phyloP scores from a whole-genome alignment of 1,284 basidiomycete species.

The Ceratobasidium theobromae region DNA sequence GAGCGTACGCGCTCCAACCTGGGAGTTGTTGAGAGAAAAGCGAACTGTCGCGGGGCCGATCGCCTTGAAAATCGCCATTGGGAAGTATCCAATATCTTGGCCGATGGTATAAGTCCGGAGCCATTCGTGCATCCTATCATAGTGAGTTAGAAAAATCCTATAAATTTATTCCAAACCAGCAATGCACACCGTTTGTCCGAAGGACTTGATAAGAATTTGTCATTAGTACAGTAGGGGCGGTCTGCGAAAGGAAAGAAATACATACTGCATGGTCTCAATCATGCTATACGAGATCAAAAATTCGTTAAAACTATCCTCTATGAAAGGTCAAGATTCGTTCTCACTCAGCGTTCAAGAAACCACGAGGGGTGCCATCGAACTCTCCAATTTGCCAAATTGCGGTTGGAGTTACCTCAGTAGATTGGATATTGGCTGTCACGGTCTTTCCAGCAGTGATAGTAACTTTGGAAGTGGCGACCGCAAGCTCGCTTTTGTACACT shows the following conservation, averaged over 20 bases:
- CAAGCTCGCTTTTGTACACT: constrained; percentile 49
- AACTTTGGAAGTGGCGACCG: constrained; percentile 48
- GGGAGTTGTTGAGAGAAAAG: constrained; percentile 4
- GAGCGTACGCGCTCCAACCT: constrained; percentile 9
- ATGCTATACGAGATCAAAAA: constrained; percentile 40
- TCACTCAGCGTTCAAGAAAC: constrained; percentile 52
- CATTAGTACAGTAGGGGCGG: neutral
- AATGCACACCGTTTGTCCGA: neutral
- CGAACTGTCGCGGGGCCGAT: constrained; percentile 18
- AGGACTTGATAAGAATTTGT: neutral
- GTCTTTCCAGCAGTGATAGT: constrained; percentile 48
- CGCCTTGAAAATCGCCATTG: constrained; percentile 48
- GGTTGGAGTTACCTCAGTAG: constrained; percentile 43
- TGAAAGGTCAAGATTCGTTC: constrained; percentile 21
- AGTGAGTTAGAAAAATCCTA: neutral
- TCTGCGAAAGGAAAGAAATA: constrained; percentile 34
- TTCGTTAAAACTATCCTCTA: neutral
- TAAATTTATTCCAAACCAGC: neutral
- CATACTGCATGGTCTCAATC: constrained; percentile 55
- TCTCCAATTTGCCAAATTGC: constrained; percentile 53
- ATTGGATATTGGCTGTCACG: constrained; percentile 41
- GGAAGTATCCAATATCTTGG: constrained; percentile 40
- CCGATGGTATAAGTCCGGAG: constrained; percentile 47
- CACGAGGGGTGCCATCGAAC: constrained; percentile 50
- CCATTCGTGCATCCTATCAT: constrained; percentile 48